These are phyloP conservation scores for Trifolium repens DNA, from an alignment of 306 rosid species.

Conservation along the genomic window DNA sequence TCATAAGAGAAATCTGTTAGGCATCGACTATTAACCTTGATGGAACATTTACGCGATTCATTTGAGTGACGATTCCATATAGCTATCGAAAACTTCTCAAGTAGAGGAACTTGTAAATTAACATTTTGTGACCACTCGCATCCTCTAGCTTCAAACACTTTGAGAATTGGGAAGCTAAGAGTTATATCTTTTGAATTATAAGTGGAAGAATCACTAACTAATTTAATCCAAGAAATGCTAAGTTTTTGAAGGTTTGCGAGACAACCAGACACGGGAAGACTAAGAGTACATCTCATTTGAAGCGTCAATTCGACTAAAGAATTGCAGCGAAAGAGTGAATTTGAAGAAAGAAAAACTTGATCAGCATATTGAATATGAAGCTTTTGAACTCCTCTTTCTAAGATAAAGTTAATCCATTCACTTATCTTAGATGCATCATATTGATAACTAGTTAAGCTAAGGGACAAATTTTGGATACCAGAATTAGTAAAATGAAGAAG, in stretches of 20 bases:
- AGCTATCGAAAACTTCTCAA: constrained; percentile 45
- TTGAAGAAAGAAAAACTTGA: constrained; percentile 25
- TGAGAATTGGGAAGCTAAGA: constrained; percentile 48
- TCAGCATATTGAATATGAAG: constrained; percentile 47
- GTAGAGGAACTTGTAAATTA: constrained; percentile 42
- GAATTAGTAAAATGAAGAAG: constrained; percentile 39
- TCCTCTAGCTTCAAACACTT: constrained; percentile 53
- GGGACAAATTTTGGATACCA: constrained; percentile 40
- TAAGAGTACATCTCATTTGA: constrained; percentile 46
- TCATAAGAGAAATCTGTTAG: constrained; percentile 46
- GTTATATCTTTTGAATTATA: constrained; percentile 28
- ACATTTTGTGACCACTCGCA: constrained; percentile 50
- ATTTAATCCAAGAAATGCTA: constrained; percentile 41
- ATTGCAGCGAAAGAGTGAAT: constrained; percentile 42
- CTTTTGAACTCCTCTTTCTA: constrained; percentile 30
- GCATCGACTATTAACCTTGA: constrained; percentile 32
- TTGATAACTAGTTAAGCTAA: constrained; percentile 25
- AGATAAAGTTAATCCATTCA: constrained; percentile 44
- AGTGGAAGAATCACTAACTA: constrained; percentile 39
- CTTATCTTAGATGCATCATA: constrained; percentile 40
- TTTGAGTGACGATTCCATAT: constrained; percentile 32
- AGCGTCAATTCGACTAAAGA: constrained; percentile 47
- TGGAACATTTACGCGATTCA: constrained; percentile 36
- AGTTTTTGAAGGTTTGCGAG: constrained; percentile 49
- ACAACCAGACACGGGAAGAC: constrained; percentile 37